Percentiles rank a stretch among this genome's conserved stretches.
Conservation (phyloP, 305 asterid genomes). For the Caryopteris hybrid region DNA sequence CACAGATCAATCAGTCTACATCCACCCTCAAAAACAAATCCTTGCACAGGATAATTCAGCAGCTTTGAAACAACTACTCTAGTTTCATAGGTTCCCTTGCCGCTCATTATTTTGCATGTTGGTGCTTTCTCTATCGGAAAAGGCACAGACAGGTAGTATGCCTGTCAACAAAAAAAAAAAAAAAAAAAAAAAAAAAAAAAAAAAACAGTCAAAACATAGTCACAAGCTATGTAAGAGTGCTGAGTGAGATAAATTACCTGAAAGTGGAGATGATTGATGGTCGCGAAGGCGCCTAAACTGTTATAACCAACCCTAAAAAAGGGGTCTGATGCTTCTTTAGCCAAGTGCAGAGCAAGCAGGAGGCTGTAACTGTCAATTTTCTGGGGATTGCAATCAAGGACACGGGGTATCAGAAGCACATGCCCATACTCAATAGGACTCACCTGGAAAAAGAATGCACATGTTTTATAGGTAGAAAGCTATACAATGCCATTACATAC, state of each 20-base stretch:
- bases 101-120: conserved; percentile 32
- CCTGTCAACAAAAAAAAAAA: conserved; percentile 31
- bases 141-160: conserved; percentile 52
- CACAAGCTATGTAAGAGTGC: neutral
- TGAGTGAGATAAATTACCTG: conserved; percentile 40
- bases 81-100: conserved; percentile 35
- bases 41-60: conserved; percentile 51
- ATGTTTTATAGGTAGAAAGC: neutral
- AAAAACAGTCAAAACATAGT: neutral
- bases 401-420: conserved; percentile 62
- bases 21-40: conserved; percentile 63
- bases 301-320: conserved; percentile 65
- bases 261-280: conserved; percentile 77
- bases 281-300: conserved; percentile 76
- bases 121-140: conserved; percentile 67
- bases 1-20: conserved; percentile 29
- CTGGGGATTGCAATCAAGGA: conserved; percentile 64
- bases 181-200: neutral
- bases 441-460: conserved; percentile 31
- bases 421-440: conserved; percentile 84
- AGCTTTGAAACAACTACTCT: conserved; percentile 48
- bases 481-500: neutral
- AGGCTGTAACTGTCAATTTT: conserved; percentile 48
- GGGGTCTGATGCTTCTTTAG: conserved; percentile 54
- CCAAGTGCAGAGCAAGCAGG: conserved; percentile 46